These are phyloP conservation scores for Pseudomassariella vexata DNA, from an alignment of 2,329 filamentous ascomycete species.

Conservation along the genomic window DNA sequence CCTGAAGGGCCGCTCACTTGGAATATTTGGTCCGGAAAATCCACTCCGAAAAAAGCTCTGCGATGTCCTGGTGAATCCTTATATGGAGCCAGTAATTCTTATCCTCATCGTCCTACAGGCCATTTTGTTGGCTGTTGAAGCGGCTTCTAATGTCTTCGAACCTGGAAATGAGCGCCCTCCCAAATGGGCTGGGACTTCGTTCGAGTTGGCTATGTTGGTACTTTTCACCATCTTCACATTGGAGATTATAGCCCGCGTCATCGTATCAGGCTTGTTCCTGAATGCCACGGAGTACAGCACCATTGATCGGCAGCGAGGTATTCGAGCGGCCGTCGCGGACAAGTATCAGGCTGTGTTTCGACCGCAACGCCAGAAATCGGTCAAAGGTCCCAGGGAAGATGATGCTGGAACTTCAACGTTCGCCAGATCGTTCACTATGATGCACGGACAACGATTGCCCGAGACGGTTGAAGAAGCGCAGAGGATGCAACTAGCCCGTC, in stretches of 20 bases:
- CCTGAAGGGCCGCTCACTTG: constrained; percentile 77
- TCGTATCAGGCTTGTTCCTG: constrained; percentile 89
- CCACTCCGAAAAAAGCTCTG: constrained; percentile 69
- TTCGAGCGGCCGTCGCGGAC: constrained; percentile 67
- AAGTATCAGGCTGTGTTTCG: constrained; percentile 77
- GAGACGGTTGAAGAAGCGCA: constrained; percentile 71
- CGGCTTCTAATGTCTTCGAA: constrained; percentile 64
- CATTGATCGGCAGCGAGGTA: constrained; percentile 69
- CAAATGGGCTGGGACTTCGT: constrained; percentile 57
- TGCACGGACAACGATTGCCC: constrained; percentile 54
- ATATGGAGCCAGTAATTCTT: constrained; percentile 81
- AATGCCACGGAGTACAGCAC: constrained; percentile 92
- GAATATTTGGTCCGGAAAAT: constrained; percentile 77
- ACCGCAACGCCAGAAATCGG: constrained; percentile 68
- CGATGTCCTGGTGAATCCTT: constrained; percentile 78
- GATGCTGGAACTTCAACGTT: constrained; percentile 57
- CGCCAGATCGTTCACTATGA: constrained; percentile 72
- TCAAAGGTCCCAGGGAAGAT: constrained; percentile 44
- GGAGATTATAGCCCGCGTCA: constrained; percentile 74
- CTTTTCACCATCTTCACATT: constrained; percentile 88
- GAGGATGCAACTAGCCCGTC: constrained; percentile 76
- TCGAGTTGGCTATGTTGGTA: constrained; percentile 75
- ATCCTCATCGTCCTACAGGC: constrained; percentile 84
- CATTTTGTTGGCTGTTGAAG: constrained; percentile 79
- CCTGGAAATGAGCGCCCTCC: constrained; percentile 53